Evolutionary conservation across 768 basidiomycete species (phyloP).

Genomic region (Hericium coralloides): DNA sequence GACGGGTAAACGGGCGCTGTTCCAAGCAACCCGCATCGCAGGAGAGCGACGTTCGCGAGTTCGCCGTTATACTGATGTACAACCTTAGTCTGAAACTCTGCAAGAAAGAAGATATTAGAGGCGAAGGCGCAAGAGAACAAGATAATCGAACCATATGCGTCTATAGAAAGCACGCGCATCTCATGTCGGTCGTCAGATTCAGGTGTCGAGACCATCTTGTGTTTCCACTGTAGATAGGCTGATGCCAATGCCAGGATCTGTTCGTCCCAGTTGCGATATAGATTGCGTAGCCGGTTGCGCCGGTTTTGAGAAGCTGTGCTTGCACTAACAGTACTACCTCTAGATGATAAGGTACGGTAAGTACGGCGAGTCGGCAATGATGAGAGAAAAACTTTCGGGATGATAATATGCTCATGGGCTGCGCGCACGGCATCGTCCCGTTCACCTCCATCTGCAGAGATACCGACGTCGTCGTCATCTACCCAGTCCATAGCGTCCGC

Average conservation of each 20-base stretch:
- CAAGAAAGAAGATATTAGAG: too few relatives aligned
- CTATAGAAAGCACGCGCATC: background rate
- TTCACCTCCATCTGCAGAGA: background rate
- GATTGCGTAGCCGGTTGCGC: background rate
- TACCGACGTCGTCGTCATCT: background rate
- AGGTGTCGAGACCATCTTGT: background rate
- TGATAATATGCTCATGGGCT: background rate
- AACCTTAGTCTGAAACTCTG: too few relatives aligned
- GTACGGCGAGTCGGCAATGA: too few relatives aligned
- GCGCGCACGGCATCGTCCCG: background rate
- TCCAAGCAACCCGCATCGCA: background rate
- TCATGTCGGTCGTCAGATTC: too few relatives aligned
- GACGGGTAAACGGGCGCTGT: background rate
- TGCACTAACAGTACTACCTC: too few relatives aligned
- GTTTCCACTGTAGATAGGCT: background rate
- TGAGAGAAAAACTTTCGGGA: background rate
- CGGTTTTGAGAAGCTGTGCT: background rate
- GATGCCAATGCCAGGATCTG: background rate
- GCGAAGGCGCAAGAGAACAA: too few relatives aligned
- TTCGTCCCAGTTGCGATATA: background rate
- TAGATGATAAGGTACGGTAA: background rate
- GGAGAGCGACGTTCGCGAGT: background rate
- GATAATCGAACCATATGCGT: background rate
- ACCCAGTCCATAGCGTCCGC: background rate
- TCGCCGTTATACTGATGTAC: background rate